These are phyloP conservation scores for Candida michaelii DNA, from an alignment of 805 yeast species.

Conservation along the genomic window DNA sequence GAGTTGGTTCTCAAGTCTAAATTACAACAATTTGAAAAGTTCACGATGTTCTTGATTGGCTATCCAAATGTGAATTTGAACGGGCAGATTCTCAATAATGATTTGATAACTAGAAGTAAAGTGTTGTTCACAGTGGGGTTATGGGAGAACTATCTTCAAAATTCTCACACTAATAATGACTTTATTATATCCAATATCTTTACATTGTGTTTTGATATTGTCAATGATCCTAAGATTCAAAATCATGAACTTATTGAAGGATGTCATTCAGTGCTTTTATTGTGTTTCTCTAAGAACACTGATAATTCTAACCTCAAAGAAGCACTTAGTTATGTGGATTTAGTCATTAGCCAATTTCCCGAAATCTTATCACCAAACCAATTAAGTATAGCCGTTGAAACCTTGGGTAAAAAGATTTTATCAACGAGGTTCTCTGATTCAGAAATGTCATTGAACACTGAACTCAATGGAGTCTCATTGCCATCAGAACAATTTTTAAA, in stretches of 20 bases:
- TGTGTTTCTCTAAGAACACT: constrained; percentile 32
- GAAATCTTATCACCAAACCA: constrained; percentile 51
- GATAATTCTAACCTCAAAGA: constrained; percentile 19
- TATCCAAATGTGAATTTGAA: constrained; percentile 33
- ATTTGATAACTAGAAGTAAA: constrained; percentile 35
- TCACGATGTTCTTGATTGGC: constrained; percentile 33
- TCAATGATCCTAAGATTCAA: constrained; percentile 21
- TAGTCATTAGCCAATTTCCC: constrained; percentile 59
- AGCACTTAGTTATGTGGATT: constrained; percentile 41
- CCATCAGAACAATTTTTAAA: constrained; percentile 38
- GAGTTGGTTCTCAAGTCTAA: constrained; percentile 33
- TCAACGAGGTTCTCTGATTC: constrained; percentile 23
- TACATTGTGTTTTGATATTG: constrained; percentile 34
- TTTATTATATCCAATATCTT: constrained; percentile 27
- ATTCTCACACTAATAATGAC: constrained; percentile 14
- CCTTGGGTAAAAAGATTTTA: constrained; percentile 46
- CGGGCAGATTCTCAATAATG: constrained; percentile 24
- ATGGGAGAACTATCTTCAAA: constrained; percentile 46
- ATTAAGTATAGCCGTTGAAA: constrained; percentile 55
- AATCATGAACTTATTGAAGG: constrained; percentile 51
- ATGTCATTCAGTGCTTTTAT: constrained; percentile 56
- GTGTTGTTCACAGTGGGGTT: constrained; percentile 46
- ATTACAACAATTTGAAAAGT: constrained; percentile 25
- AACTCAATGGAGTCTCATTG: background rate
- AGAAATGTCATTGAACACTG: constrained; percentile 8